Evolutionary conservation across 257 asterid species (phyloP).

Genomic region (Petunia secreta): DNA sequence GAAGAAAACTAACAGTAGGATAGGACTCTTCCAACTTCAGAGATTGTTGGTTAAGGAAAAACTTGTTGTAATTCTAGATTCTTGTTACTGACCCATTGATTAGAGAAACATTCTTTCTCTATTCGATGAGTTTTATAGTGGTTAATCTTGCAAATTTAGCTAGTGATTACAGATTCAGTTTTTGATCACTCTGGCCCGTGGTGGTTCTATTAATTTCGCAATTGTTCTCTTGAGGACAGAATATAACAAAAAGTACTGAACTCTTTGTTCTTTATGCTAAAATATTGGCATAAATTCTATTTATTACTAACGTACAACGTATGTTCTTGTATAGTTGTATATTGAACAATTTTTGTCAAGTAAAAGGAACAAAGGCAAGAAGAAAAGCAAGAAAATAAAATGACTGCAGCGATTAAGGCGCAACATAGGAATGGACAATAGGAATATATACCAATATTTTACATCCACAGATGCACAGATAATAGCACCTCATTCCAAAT

Average conservation of each 20-base stretch:
- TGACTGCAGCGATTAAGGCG: not conserved
- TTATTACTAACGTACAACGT: not conserved
- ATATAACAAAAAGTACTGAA: not conserved
- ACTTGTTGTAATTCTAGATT: not conserved
- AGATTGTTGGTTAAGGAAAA: not conserved
- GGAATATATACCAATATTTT: not conserved
- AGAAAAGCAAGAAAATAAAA: not conserved
- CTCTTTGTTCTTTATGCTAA: not conserved
- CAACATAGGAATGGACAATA: not conserved
- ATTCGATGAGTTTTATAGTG: no score
- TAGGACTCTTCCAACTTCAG: conserved; percentile 21
- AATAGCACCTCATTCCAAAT: not conserved
- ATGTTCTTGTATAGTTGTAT: not conserved
- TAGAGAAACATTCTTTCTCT: not conserved
- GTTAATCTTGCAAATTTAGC: no score
- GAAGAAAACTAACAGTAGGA: not conserved
- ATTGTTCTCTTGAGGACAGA: not conserved
- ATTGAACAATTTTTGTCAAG: not conserved
- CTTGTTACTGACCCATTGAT: not conserved
- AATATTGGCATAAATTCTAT: not conserved
- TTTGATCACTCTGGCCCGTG: no score
- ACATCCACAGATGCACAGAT: not conserved
- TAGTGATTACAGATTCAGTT: no score
- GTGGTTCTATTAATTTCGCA: not conserved
- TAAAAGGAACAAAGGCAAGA: not conserved